Percentiles rank a stretch among this genome's conserved stretches.
These are phyloP conservation scores for Heterobasidion occidentale DNA, from an alignment of 1,284 basidiomycete species.

Conservation along the genomic window DNA sequence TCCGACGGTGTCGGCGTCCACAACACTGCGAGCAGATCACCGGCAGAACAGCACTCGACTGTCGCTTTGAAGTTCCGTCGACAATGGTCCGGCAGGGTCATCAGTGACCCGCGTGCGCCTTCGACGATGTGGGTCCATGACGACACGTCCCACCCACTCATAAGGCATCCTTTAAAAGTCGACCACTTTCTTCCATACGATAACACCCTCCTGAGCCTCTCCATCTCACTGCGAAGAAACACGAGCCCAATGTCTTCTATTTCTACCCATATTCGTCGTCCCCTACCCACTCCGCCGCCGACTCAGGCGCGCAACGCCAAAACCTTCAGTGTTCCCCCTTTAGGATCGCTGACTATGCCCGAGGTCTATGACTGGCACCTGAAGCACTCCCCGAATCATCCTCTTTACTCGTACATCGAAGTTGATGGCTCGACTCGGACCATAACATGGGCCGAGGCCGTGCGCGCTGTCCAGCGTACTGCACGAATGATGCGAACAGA, in stretches of 20 bases:
- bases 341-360: slow-evolving; percentile 5
- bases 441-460: slow-evolving; percentile 17
- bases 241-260: not conserved
- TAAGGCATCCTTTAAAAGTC: too few relatives aligned
- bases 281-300: not conserved
- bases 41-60: too few relatives aligned
- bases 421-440: slow-evolving; percentile 2
- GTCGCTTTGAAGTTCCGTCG: too few relatives aligned
- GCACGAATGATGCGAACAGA: slow-evolving; percentile 10
- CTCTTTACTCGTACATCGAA: slow-evolving; percentile 16
- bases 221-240: too few relatives aligned
- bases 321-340: slow-evolving; percentile 1
- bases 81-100: too few relatives aligned
- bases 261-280: not conserved
- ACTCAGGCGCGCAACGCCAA: not conserved
- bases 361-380: slow-evolving; percentile 20
- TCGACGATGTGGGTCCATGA: too few relatives aligned
- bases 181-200: too few relatives aligned
- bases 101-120: too few relatives aligned
- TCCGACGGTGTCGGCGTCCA: too few relatives aligned
- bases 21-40: too few relatives aligned
- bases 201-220: too few relatives aligned
- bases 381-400: slow-evolving; percentile 13
- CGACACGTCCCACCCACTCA: too few relatives aligned
- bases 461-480: slow-evolving; percentile 16